phyloP scores from a whole-genome alignment of 345 rosid genomes.

The Salix koriyanagi region DNA sequence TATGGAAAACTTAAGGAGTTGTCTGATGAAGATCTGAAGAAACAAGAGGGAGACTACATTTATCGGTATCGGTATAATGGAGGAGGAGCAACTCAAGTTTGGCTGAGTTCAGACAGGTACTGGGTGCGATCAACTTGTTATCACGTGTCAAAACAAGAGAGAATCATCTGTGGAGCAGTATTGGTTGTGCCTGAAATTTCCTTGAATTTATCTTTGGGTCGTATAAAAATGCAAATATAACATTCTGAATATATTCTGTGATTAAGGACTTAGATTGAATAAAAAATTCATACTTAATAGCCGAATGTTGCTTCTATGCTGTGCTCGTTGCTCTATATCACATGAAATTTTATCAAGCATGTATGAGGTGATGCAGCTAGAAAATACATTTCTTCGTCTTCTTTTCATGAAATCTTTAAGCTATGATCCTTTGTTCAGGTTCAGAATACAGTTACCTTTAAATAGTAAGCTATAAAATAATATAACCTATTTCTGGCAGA shows the following conservation, averaged over 20 bases:
- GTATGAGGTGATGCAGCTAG: not conserved
- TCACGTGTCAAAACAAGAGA: not conserved
- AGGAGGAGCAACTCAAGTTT: conserved; percentile 99
- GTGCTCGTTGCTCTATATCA: not conserved
- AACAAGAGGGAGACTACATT: conserved; percentile 91
- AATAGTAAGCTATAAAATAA: not conserved
- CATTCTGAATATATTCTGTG: not conserved
- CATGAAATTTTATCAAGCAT: not conserved
- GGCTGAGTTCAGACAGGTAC: conserved; percentile 94
- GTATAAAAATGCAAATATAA: not conserved
- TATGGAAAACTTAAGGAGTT: conserved; percentile 51
- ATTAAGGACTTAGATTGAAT: no score
- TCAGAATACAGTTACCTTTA: not conserved
- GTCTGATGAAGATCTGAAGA: conserved; percentile 71
- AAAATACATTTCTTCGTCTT: not conserved
- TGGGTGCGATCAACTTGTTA: not conserved
- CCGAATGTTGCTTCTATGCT: not conserved
- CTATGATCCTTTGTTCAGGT: not conserved
- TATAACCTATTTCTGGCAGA: not conserved
- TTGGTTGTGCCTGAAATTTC: not conserved
- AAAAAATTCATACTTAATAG: not conserved
- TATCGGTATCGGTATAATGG: conserved; percentile 94
- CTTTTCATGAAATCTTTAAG: not conserved
- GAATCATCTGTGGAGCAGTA: not conserved
- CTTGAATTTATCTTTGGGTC: not conserved